These are phyloP conservation scores for Trichoderma koningiopsis DNA, from an alignment of 2,329 filamentous ascomycete genomes.

Conservation along the genomic window DNA sequence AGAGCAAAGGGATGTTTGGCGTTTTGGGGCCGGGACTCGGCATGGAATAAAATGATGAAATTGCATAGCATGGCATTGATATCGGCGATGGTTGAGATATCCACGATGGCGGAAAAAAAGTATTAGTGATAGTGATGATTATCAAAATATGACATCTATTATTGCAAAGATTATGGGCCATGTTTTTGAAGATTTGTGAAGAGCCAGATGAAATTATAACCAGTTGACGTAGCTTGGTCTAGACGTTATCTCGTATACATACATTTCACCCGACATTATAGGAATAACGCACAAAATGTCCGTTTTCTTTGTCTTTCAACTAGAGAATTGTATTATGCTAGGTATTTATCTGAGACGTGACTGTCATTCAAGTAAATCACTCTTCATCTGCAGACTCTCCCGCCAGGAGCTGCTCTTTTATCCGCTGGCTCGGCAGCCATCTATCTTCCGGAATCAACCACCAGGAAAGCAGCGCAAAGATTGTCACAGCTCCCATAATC, in stretches of 20 bases:
- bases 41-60: background rate
- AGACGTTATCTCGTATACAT: background rate
- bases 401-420: constrained; percentile 23
- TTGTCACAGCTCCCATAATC: constrained; percentile 53
- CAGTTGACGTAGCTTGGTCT: background rate
- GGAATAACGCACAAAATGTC: too few species aligned
- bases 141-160: background rate
- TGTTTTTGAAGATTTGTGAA: background rate
- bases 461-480: constrained; percentile 37
- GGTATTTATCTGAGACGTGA: background rate
- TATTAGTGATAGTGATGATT: background rate
- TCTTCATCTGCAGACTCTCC: constrained; percentile 19
- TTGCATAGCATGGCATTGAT: constrained; percentile 5
- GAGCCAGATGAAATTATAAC: background rate
- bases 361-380: background rate
- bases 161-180: background rate
- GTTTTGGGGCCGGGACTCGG: constrained; percentile 3
- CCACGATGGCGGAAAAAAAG: background rate
- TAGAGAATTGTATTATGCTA: background rate
- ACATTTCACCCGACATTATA: background rate
- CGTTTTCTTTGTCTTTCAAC: background rate
- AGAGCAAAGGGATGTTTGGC: background rate
- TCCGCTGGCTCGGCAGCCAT: constrained; percentile 25
- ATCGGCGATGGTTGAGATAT: background rate
- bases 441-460: constrained; percentile 22